A percentile compares a stretch with the other conserved stretches of the same genome.
Conservation (phyloP, 495 filamentous ascomycete genomes). For the Penicillium manginii region DNA sequence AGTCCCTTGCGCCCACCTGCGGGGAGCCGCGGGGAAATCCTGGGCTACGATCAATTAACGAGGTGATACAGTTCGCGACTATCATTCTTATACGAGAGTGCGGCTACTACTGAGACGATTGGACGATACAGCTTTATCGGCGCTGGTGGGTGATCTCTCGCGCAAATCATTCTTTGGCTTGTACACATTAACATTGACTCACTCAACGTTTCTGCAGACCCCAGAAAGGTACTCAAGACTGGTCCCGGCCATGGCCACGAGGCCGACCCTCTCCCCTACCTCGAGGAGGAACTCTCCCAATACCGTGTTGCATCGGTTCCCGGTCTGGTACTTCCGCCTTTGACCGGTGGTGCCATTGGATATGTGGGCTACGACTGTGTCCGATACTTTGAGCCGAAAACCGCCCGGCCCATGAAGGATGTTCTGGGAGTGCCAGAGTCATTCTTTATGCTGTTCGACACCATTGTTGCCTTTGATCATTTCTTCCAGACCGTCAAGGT, state of each 20-base stretch:
- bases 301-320: slow-evolving; percentile 80
- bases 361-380: slow-evolving; percentile 98
- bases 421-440: slow-evolving; percentile 86
- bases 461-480: slow-evolving; percentile 91
- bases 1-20: slow-evolving; percentile 5
- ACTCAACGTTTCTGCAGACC: slow-evolving; percentile 52
- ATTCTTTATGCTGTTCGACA: slow-evolving; percentile 97
- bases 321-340: slow-evolving; percentile 74
- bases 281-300: slow-evolving; percentile 77
- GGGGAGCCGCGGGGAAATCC: slow-evolving; percentile 10
- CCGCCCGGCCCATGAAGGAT: slow-evolving; percentile 83
- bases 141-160: slow-evolving; percentile 57
- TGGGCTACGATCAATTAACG: slow-evolving; percentile 19
- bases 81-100: slow-evolving; percentile 90
- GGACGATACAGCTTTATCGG: slow-evolving; percentile 95
- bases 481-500: slow-evolving; percentile 92
- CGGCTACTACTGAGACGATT: slow-evolving; percentile 85
- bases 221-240: slow-evolving; percentile 83
- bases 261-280: slow-evolving; percentile 76
- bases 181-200: slow-evolving; percentile 6
- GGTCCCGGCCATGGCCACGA: slow-evolving; percentile 84
- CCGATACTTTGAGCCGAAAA: slow-evolving; percentile 95
- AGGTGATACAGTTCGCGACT: slow-evolving; percentile 43
- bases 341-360: slow-evolving; percentile 91
- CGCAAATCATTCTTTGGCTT: background rate